Base-by-base conservation (phyloP, 1,284 basidiomycete species). In the Stygiomarasmius scandens region DNA sequence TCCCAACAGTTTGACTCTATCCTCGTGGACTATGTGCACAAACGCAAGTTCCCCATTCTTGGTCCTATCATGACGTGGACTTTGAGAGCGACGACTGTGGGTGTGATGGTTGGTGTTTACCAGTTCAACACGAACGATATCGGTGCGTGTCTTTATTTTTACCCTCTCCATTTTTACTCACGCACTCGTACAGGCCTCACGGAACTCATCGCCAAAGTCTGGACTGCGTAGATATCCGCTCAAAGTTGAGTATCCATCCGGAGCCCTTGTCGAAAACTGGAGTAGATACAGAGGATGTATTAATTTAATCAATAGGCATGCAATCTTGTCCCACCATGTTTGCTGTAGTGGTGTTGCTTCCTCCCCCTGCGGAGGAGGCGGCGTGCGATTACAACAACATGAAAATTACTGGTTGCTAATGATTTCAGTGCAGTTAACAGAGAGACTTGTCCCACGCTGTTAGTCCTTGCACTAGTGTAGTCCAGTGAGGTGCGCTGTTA, bases 61-160 rank as follows among this genome's bases (percentile, higher is more conserved):
- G 95, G 93, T 16, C 86, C 81, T 1, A 60, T 89, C 54, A 67
- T 74, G 23, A 85, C 78, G 29, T 98, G 96, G 96, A 71, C 79
- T 8, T 78, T 98, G 58, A 84, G 94, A 54, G 76, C 85, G 14
- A 77, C 86, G 2, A 98, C 96, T 27, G 86, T 92, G 44, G 89
- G 86, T n/a, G 87, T 90, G 14, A 82, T 97, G 55, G 88, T 93
- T 63, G 96, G 97, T 43, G 82, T 98, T 4, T 99, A 98, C 78
- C 91, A 96, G 74, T 97, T 97, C 81, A 96, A 97, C 80, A 97
- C 95, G 45, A 93, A 96, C 72, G 96, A 98, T 70, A 88, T 98
- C 67, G 96, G 96, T 94, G 63, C 19, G 34, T 54, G 11, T 12
- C 11, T 25, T 11, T 27, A 6, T n/a, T 52, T 2, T 43, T 54